Evolutionary conservation across 139 green algal genomes (phyloP).

Genomic region (Haematococcus sp.): DNA sequence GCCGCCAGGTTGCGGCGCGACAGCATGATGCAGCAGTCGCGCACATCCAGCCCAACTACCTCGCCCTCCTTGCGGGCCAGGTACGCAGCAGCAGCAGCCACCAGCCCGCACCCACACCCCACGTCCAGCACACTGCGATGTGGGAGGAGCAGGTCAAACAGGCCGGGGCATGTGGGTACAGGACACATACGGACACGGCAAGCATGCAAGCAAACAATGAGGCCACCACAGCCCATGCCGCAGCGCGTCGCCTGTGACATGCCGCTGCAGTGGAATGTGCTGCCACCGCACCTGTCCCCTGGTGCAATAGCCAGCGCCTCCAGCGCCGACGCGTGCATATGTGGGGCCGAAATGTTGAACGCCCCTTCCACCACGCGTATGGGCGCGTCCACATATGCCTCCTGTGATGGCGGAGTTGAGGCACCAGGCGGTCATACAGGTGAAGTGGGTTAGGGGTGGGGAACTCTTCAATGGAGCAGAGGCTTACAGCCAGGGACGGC

Average conservation of each 20-base stretch:
- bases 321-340: constrained; percentile 69
- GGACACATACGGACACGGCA: too few relatives aligned
- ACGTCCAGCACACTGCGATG: constrained; percentile 56
- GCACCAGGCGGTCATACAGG: too few relatives aligned
- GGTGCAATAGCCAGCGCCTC: constrained; percentile 27
- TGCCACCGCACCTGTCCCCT: constrained; percentile 26
- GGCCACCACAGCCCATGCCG: too few relatives aligned
- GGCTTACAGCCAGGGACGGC: too few relatives aligned
- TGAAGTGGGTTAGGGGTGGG: neutral
- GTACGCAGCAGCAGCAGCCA: constrained; percentile 50
- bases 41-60: constrained; percentile 56
- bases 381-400: constrained; percentile 67
- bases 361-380: constrained; percentile 50
- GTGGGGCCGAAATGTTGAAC: constrained; percentile 80
- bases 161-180: too few relatives aligned
- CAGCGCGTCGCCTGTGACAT: too few relatives aligned
- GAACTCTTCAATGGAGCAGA: neutral
- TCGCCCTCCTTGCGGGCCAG: constrained; percentile 36
- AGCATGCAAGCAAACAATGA: too few relatives aligned
- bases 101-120: constrained; percentile 60
- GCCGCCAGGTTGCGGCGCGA: neutral
- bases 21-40: constrained; percentile 28
- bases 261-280: too few relatives aligned
- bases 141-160: too few relatives aligned
- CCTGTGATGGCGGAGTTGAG: too few relatives aligned